These are phyloP conservation scores for Penicillium sumatraense DNA, from an alignment of 2,329 filamentous ascomycete species.

Conservation along the genomic window DNA sequence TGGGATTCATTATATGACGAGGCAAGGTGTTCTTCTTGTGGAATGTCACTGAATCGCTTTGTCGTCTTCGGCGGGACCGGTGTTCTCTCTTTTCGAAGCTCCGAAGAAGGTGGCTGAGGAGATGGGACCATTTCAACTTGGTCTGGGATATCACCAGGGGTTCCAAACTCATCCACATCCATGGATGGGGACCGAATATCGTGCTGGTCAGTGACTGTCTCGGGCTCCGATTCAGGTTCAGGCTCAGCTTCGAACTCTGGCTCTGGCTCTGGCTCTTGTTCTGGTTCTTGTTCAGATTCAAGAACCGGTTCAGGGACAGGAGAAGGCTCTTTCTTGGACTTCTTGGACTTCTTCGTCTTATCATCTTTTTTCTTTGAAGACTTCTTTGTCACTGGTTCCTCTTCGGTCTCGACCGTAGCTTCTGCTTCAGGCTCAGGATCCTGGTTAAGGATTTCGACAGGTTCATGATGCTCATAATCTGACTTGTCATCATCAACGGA, in stretches of 20 bases:
- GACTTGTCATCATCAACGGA: slow-evolving; percentile 2
- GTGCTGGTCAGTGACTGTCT: slow-evolving; percentile 9
- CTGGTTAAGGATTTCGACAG: slow-evolving; percentile 34
- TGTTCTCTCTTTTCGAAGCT: slow-evolving; percentile 25
- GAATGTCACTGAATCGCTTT: slow-evolving; percentile 44
- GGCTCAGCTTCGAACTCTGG: background rate
- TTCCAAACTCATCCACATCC: slow-evolving; percentile 23
- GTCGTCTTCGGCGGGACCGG: slow-evolving; percentile 41
- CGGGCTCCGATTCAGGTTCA: background rate
- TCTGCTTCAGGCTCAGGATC: slow-evolving; percentile 34
- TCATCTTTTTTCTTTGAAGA: slow-evolving; percentile 31
- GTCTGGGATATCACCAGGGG: slow-evolving; percentile 23
- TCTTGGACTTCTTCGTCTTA: slow-evolving; percentile 35
- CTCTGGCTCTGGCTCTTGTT: slow-evolving; percentile 1
- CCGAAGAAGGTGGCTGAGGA: slow-evolving; percentile 19
- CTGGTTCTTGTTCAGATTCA: slow-evolving; percentile 1
- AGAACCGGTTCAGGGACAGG: slow-evolving; percentile 10
- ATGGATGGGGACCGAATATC: slow-evolving; percentile 11
- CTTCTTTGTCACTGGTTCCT: slow-evolving; percentile 30
- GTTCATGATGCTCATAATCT: slow-evolving; percentile 29
- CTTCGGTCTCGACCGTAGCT: slow-evolving; percentile 28
- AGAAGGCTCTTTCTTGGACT: slow-evolving; percentile 27
- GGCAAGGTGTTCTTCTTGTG: slow-evolving; percentile 40
- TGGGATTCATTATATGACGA: slow-evolving; percentile 35
- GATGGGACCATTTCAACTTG: slow-evolving; percentile 26